Evolutionary conservation across 495 filamentous ascomycete species (phyloP), one percentile per base, ranked within the genome.

Genomic region (Daldinia bambusicola): DNA sequence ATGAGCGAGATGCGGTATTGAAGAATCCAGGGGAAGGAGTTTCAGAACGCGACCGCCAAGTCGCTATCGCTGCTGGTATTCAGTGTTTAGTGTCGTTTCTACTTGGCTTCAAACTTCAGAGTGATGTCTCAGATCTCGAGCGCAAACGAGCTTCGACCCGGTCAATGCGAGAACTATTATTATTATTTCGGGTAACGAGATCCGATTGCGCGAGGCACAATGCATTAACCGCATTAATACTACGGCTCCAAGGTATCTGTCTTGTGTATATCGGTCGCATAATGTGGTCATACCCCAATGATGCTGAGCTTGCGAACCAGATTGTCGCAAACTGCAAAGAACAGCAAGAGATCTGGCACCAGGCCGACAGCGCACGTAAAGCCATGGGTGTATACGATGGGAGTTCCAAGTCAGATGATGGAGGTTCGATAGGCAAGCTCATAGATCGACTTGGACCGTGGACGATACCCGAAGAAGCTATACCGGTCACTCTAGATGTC

Each of bases 1-100:
- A 84, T 62, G 69, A 80, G 36, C 78, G 82, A 37, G 83, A 85
- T 58, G 78, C 63, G 22, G 73, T 83, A 16, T 45, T 76, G 64
- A 77, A 78, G 53, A 65, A 59, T 18, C 64, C 31, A 53, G 53
- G 36, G 53, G 48, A 65, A 37, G 60, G 62, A 8, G 16, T 63
- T 53, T 40, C 55, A 37, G 76, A 77, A 4, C 70, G 66, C 58
- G 75, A 76, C 0, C 66, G 61, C 20, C 74, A 74, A 64, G 61
- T 64, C 6, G 76, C 71, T 22, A 60, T 67, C 22, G 68, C 76
- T 26, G 74, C 71, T 32, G 74, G 76, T 14, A 69, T 76, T 8
- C 74, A 77, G 62, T 72, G 68, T 50, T 32, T 77, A 30, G 63
- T 77, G 22, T 70, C 66, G 8, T 77, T 76, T 52, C 57, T 77